These are phyloP conservation scores for Fusarium sp. DNA, from an alignment of 2,329 filamentous ascomycete species.

Conservation along the genomic window DNA sequence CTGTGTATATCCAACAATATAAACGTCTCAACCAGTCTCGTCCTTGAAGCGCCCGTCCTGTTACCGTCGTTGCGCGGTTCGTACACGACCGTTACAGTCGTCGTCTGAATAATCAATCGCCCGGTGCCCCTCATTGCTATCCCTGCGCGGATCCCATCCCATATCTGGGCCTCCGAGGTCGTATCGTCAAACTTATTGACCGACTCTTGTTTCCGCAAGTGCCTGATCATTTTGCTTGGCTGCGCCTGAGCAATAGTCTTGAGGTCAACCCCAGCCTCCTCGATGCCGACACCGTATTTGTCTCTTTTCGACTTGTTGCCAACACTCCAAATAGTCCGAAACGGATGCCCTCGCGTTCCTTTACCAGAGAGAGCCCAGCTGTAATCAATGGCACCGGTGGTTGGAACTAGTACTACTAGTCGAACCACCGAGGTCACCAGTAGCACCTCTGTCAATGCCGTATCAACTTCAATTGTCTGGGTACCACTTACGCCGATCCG, in stretches of 20 bases:
- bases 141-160: constrained; percentile 22
- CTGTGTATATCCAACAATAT: constrained; percentile 1
- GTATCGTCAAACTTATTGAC: constrained; percentile 34
- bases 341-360: constrained; percentile 30
- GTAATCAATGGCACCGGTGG: constrained; percentile 41
- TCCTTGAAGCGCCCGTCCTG: too few species aligned
- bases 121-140: constrained; percentile 31
- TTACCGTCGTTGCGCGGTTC: constrained; percentile 19
- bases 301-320: constrained; percentile 7
- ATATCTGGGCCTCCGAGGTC: constrained; percentile 15
- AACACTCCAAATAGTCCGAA: constrained; percentile 30
- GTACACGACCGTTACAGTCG: constrained; percentile 40
- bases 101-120: constrained; percentile 42
- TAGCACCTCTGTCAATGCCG: constrained; percentile 7
- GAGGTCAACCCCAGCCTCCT: constrained; percentile 35
- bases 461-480: fast-evolving
- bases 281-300: constrained; percentile 18
- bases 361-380: constrained; percentile 46
- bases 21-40: neutral
- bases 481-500: constrained; percentile 47
- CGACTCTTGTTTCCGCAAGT: constrained; percentile 38
- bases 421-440: constrained; percentile 50
- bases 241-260: constrained; percentile 36
- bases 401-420: constrained; percentile 44
- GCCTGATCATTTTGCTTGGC: constrained; percentile 24